Base-by-base conservation (phyloP, 225 moss, liverwort and hornwort genomes). In the Ulota crispa region DNA sequence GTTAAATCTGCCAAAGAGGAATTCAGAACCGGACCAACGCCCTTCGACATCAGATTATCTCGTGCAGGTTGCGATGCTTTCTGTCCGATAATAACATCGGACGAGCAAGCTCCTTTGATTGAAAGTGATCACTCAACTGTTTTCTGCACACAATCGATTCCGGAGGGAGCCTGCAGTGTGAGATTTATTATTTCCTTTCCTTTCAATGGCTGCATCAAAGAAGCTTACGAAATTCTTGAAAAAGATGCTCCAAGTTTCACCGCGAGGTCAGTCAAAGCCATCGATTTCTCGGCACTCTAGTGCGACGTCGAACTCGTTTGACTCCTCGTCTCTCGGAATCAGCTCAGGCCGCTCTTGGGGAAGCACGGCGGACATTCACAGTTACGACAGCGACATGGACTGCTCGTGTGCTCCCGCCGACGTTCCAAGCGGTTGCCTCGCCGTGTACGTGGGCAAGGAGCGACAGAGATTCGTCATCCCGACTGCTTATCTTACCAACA, bases 381-480 rank as follows among this genome's bases (percentile, higher is more conserved):
- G 82, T 7, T 80, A 87, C 27, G 82, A 87, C 30, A 84, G 82
- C 75, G 89, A 89, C 75, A 9, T 53, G 28, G 89, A 89, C 37
- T 72, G 45, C 47, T 68, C 86, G 3, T 75, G 72, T 76, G 79
- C 84, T 59, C 89, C 87, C 16, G 76, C 86, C 36, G 95, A 92
- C 63, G 93, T 93, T 27, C 94, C 95, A 12, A 84, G 88, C 9
- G 95, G 95, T 50, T 92, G 77, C 73, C 85, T 96, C 42, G 94
- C 95, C 60, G 76, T 96, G 27, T 96, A 93, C 77, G 95, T 96
- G 1, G 95, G 95, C 7, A 71, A 84, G 41, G 94, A 93, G 92
- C 89, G 86, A 53, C 84, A 91, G 61, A 80, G 91, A 65, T 96
- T 96, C 60, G 92, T 96, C 53, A 92, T 96, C 47, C 89, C 89